A percentile compares a stretch with the other conserved stretches of the same genome.
Conservation (phyloP, 225 moss, liverwort and hornwort species). For the Pseudisothecium myosuroides region DNA sequence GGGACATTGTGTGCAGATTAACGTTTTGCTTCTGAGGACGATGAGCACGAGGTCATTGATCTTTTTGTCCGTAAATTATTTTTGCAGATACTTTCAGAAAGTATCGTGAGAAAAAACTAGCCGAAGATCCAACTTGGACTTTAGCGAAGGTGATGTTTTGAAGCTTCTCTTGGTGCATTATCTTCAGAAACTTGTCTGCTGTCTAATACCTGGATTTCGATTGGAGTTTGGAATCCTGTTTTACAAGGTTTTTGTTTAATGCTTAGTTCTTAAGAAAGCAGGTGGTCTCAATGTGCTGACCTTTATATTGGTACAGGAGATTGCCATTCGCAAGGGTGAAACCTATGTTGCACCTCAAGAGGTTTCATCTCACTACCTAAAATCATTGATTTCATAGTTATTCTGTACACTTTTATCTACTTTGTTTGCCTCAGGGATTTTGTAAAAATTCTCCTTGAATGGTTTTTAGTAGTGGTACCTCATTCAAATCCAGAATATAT, state of each 20-base stretch:
- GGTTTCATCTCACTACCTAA: constrained; percentile 20
- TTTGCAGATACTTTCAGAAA: constrained; percentile 85
- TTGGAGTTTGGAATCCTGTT: not conserved
- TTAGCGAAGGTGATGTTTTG: constrained; percentile 56
- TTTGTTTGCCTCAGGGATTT: not conserved
- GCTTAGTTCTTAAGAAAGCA: not conserved
- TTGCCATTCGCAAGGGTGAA: constrained; percentile 70
- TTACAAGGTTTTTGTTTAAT: not conserved
- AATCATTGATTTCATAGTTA: not conserved
- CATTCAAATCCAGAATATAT: not conserved
- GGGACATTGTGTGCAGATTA: not conserved
- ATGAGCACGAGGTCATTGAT: not conserved
- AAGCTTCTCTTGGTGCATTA: not conserved
- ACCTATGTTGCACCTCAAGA: constrained; percentile 41
- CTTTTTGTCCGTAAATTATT: not conserved
- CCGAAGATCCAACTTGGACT: constrained; percentile 91
- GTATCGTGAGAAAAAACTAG: constrained; percentile 65
- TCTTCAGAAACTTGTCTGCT: not conserved
- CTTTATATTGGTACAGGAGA: constrained; percentile 53
- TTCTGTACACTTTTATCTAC: not conserved
- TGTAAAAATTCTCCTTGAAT: not conserved
- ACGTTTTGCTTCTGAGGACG: not conserved
- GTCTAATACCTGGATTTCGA: not conserved
- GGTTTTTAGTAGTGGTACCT: not conserved
- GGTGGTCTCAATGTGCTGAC: not conserved